Base-by-base conservation (phyloP, 352 stramenopile genomes). In the Salisapilia sapeloensis region DNA sequence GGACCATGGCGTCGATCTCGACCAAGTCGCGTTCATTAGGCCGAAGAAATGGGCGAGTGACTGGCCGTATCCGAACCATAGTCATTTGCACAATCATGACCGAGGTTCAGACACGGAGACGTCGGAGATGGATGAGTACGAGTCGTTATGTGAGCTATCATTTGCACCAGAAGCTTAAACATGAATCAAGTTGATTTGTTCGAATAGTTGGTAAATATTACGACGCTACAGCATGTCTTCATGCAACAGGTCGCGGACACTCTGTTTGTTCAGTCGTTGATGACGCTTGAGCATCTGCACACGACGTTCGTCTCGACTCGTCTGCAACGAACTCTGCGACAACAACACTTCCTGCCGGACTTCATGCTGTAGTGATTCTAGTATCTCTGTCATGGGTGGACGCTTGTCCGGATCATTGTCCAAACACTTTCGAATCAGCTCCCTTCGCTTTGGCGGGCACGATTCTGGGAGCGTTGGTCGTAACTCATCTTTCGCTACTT, bases 381-480 rank as follows among this genome's bases (percentile, higher is more conserved):
- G 48, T 20, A 89, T 83, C 38, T 81, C 62, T 1, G 67, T 75
- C 72, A 89, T 89, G 39, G 60, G 67, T 4, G 72, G 72, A 0
- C 72, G 60, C 0, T 53, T 50, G 6, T 52, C 65, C 8, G 69
- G 60, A 34, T 79, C 46, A n/a, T 49, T 40, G 28, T 78, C 51
- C 12, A 89, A 50, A 27, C 72, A 87, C 1, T 56, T 60, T 16
- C 39, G 30, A 45, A 87, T 87, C 12, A 87, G 52, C 29, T 77
- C 41, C 3, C 63, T 63, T n/a, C 69, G 63, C 6, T 44, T 57
- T 2, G 63, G 67, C 0, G 46, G 60, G 25, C 72, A 87, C 8
- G 49, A 67, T 10, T 45, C 33, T 1, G 72, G 72, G 27, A 87
- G 80, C 13, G 50, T 80, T 21, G 72, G 72, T 1, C 69, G 60